A percentile compares a stretch with the other conserved stretches of the same genome.
Evolutionary conservation across 1,139 yeast genomes (phyloP).

Genomic region (Hemisphaericaspora xylanilytica): DNA sequence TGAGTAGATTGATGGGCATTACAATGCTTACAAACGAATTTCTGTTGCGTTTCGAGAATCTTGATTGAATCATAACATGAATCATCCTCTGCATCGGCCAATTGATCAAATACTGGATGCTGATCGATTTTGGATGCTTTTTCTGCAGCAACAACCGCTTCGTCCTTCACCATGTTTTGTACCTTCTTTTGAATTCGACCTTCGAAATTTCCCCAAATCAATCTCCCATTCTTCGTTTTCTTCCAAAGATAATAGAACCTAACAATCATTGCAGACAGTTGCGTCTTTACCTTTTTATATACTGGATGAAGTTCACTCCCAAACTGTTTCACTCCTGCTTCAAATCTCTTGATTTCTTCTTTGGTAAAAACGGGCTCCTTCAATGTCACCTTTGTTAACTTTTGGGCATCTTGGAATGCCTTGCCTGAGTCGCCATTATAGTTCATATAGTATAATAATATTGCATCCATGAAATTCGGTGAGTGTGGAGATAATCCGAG

Average conservation of each 20-base stretch:
- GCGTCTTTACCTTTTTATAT: constrained; percentile 63
- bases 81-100: constrained; percentile 69
- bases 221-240: constrained; percentile 71
- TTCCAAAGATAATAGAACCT: constrained; percentile 90
- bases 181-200: constrained; percentile 63
- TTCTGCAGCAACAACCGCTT: constrained; percentile 15
- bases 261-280: constrained; percentile 73
- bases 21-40: constrained; percentile 66
- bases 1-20: constrained; percentile 48
- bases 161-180: constrained; percentile 36
- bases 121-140: constrained; percentile 11
- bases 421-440: constrained; percentile 46
- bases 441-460: constrained; percentile 54
- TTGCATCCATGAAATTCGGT: constrained; percentile 80
- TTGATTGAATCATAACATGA: constrained; percentile 62
- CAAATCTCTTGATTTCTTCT: constrained; percentile 67
- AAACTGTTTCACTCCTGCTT: constrained; percentile 65
- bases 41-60: constrained; percentile 31
- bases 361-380: constrained; percentile 72
- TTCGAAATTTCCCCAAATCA: constrained; percentile 79
- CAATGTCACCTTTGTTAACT: constrained; percentile 55
- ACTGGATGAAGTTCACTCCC: constrained; percentile 85
- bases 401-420: constrained; percentile 40
- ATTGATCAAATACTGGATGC: constrained; percentile 26
- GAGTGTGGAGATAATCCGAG: constrained; percentile 48